Evolutionary conservation across 202 grass and related monocot species (phyloP), one percentile per base, ranked within the genome.

Genomic region (Zizania palustris): DNA sequence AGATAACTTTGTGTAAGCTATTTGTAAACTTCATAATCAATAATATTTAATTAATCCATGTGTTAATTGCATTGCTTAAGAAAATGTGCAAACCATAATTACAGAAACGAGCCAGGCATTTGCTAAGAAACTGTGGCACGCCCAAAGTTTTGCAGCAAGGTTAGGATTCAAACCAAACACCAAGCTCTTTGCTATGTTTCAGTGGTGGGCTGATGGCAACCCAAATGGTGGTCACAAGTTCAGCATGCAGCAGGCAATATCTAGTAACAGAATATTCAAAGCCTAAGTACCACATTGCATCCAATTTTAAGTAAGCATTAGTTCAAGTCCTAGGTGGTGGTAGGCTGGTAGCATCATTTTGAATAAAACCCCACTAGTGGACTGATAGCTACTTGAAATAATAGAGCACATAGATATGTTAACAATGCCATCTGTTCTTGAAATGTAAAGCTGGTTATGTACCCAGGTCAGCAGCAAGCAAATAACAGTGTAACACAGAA

Each of bases 301-400:
- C n/a, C 43, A 67, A 45, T 51, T 50, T 58, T 70, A 60, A 48
- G 42, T 73, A 49, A 48, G 14, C 40, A 66, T 19, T 19, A 49
- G 15, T 44, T 65, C 13, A 79, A 22, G 45, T 22, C 51, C 9
- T 20, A 63, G 75, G 45, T 35, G 45, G 49, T 72, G 67, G 41
- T 39, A 63, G 67, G 45, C 40, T 72, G 67, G 33, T 39, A 63
- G 67, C 7, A 73, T 28, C 50, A 38, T 18, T 78, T 84, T 65
- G 74, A 59, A 60, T 48, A 58, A 74, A 85, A 75, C 36, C 22
- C 5, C 6, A 34, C 38, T 35, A 11, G 14, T n/a, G 21, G 7
- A 33, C 19, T 44, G 33, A 43, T 73, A 6, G 12, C 10, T 21
- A 67, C 39, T 68, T 59, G 13, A 80, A 85, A 73, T 49, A 56